phyloP scores from a whole-genome alignment of 169 alveolate species.

The Toxoplasma gondii region DNA sequence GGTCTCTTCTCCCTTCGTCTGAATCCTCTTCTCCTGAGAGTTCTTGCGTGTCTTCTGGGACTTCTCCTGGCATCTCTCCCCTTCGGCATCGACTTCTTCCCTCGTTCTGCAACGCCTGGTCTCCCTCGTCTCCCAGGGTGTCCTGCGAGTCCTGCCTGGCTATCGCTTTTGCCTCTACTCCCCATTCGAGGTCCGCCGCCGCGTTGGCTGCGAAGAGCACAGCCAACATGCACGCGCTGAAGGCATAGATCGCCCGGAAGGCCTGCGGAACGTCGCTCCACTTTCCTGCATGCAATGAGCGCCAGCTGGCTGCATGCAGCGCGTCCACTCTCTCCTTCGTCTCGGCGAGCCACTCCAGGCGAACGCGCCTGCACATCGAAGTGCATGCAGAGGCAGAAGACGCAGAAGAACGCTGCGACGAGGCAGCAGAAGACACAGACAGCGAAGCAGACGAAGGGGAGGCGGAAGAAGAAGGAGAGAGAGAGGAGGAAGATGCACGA shows the following conservation, averaged over 20 bases:
- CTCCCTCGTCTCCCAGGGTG: neutral
- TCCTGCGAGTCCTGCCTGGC: neutral
- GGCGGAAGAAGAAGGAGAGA: neutral
- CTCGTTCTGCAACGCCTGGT: neutral
- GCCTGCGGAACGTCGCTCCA: conserved; percentile 9
- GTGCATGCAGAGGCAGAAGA: neutral
- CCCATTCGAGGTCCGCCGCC: neutral
- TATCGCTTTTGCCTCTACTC: neutral
- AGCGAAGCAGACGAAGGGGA: neutral
- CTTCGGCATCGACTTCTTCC: neutral
- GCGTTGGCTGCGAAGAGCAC: neutral
- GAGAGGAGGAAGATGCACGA: neutral
- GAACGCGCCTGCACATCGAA: neutral
- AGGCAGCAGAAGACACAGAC: neutral
- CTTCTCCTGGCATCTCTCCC: neutral
- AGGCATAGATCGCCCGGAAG: neutral
- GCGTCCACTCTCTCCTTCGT: conserved; percentile 5
- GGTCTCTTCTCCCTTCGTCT: neutral
- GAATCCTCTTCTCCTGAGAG: neutral
- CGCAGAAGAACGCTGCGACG: neutral
- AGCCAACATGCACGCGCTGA: neutral
- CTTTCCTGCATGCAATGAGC: neutral
- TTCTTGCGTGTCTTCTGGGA: neutral
- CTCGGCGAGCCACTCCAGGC: neutral
- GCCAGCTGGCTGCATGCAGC: neutral